Percentiles rank a stretch among this genome's conserved stretches.
Conservation (phyloP, 306 rosid species). For the Sindora glabra region DNA sequence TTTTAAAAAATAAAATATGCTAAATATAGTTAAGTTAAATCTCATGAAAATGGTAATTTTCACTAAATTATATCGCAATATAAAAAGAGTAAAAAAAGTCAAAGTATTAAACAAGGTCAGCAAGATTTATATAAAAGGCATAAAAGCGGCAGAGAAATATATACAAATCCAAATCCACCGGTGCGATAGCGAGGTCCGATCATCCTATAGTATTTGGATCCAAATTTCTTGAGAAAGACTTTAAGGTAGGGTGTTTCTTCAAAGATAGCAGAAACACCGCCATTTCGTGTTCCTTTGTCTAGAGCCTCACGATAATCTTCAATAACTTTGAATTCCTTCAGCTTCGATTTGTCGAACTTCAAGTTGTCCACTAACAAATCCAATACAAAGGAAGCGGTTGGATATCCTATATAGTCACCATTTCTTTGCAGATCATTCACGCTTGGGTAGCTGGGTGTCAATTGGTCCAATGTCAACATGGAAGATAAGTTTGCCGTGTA, state of each 20-base stretch:
- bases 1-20: too few relatives aligned
- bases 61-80: too few relatives aligned
- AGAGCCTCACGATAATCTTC: not conserved
- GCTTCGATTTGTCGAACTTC: not conserved
- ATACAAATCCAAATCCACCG: constrained; percentile 19
- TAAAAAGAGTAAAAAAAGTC: too few relatives aligned
- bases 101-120: too few relatives aligned
- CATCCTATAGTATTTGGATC: not conserved
- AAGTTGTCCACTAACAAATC: not conserved
- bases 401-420: not conserved
- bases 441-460: not conserved
- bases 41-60: too few relatives aligned
- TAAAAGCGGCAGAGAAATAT: not conserved
- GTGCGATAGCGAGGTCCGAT: not conserved
- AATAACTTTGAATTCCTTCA: not conserved
- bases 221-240: too few relatives aligned
- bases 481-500: too few relatives aligned
- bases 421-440: not conserved
- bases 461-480: not conserved
- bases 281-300: constrained; percentile 2
- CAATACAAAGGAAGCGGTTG: not conserved
- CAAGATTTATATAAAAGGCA: too few relatives aligned
- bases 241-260: not conserved
- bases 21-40: too few relatives aligned
- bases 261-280: constrained; percentile 5